Evolutionary conservation across 495 filamentous ascomycete genomes (phyloP).

Genomic region (Penicillium daleae): DNA sequence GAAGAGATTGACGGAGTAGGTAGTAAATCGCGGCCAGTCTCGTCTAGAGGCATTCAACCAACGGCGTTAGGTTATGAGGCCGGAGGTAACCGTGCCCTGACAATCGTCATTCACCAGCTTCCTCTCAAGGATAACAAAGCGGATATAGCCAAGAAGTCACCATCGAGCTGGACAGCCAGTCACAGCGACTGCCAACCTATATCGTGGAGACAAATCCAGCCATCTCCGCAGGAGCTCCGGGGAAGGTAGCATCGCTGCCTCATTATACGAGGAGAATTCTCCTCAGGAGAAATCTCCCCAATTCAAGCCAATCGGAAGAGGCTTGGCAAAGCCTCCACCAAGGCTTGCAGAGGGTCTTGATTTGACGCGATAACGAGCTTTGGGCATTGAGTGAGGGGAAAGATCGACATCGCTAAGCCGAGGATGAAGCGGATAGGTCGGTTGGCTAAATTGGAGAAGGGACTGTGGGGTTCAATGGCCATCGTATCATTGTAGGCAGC

Average conservation of each 20-base stretch:
- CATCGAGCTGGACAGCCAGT: conserved; percentile 8
- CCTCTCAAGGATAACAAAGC: conserved; percentile 7
- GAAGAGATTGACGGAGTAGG: not conserved
- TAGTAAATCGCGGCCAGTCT: not conserved
- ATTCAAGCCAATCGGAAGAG: conserved; percentile 7
- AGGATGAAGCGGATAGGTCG: not conserved
- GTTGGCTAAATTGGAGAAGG: not conserved
- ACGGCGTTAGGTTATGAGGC: not conserved
- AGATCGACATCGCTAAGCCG: conserved; percentile 16
- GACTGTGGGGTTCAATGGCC: not conserved
- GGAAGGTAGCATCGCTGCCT: conserved; percentile 21
- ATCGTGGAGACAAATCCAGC: conserved; percentile 17
- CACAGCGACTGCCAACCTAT: not conserved
- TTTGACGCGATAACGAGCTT: conserved; percentile 9
- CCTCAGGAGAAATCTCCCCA: conserved; percentile 9
- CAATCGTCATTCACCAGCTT: conserved; percentile 13
- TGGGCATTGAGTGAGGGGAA: conserved; percentile 19
- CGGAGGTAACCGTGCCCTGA: conserved; percentile 14
- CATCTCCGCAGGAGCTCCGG: conserved; percentile 35
- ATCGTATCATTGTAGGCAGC: conserved; percentile 1
- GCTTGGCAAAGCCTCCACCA: conserved; percentile 10
- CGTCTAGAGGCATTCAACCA: conserved; percentile 2
- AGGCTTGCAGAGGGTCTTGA: conserved; percentile 8
- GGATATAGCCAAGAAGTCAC: conserved; percentile 9
- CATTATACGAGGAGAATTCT: conserved; percentile 11